Conservation (phyloP, 2,329 filamentous ascomycete genomes). For the Fusarium gaditjirri region DNA sequence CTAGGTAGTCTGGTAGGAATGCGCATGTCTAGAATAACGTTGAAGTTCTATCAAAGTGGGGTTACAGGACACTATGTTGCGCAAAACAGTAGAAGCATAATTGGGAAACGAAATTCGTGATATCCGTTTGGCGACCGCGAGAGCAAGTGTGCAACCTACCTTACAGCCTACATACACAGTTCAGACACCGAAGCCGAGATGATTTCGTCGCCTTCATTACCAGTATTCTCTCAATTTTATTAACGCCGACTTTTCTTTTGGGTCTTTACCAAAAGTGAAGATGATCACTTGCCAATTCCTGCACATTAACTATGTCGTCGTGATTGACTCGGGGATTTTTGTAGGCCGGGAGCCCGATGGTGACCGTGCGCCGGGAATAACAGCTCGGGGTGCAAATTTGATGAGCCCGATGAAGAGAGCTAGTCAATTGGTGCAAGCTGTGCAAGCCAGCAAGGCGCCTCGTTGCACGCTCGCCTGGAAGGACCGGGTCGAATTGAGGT, state of each 20-base stretch:
- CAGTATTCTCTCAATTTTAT: not conserved
- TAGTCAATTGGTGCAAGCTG: slow-evolving; percentile 1
- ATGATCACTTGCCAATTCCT: not conserved
- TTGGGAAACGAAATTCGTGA: not conserved
- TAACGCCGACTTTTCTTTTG: not conserved
- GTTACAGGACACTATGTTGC: not conserved
- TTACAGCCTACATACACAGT: not conserved
- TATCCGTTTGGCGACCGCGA: not conserved
- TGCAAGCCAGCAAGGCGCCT: not conserved
- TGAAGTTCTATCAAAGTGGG: not conserved
- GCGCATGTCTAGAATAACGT: not conserved
- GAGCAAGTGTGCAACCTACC: not conserved
- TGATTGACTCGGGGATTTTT: slow-evolving; percentile 17
- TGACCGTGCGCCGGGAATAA: slow-evolving; percentile 34
- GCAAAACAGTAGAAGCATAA: not conserved
- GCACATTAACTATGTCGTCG: not conserved
- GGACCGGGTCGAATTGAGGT: slow-evolving; percentile 27
- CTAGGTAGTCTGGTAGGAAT: not conserved
- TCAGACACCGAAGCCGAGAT: not conserved
- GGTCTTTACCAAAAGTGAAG: not conserved
- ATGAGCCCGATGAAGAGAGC: not conserved
- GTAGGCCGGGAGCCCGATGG: slow-evolving; percentile 9
- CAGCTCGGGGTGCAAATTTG: slow-evolving; percentile 1
- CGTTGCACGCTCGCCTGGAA: not conserved
- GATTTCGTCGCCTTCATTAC: not conserved